Conservation (phyloP, 371 early-diverging fungal genomes). For the Apophysomyces ossiformis region DNA sequence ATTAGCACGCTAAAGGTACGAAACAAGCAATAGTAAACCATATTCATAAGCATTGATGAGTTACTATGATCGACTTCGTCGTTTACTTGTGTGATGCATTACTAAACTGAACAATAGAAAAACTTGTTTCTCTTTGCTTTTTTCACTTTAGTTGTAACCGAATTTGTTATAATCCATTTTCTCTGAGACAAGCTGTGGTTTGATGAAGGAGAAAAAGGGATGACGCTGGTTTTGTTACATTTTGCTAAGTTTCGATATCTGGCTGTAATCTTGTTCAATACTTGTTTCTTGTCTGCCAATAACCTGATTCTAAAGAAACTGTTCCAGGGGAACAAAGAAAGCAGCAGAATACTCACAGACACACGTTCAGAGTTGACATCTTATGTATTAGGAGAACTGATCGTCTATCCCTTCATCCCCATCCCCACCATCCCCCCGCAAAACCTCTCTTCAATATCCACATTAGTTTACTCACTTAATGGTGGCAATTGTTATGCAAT, state of each 20-base stretch:
- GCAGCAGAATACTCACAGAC: background rate
- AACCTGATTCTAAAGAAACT: background rate
- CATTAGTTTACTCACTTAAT: background rate
- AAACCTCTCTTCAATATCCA: background rate
- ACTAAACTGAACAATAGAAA: too few species aligned
- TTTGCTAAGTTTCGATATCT: conserved; percentile 3
- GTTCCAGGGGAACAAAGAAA: background rate
- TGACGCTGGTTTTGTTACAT: background rate
- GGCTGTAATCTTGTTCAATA: conserved; percentile 7
- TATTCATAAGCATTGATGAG: too few species aligned
- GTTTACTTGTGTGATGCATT: too few species aligned
- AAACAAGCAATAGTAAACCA: background rate
- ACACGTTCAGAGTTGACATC: conserved; percentile 6
- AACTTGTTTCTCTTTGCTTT: background rate
- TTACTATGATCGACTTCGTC: too few species aligned
- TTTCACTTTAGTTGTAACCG: background rate
- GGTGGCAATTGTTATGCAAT: background rate
- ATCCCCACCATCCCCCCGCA: background rate
- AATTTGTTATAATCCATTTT: background rate
- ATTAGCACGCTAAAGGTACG: background rate
- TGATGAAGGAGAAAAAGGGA: background rate
- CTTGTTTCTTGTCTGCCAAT: conserved; percentile 8
- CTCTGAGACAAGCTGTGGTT: background rate
- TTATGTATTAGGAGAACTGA: conserved; percentile 1
- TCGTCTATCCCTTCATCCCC: background rate